These are phyloP conservation scores for Syzygium malaccense DNA, from an alignment of 441 rosid genomes.

Conservation along the genomic window DNA sequence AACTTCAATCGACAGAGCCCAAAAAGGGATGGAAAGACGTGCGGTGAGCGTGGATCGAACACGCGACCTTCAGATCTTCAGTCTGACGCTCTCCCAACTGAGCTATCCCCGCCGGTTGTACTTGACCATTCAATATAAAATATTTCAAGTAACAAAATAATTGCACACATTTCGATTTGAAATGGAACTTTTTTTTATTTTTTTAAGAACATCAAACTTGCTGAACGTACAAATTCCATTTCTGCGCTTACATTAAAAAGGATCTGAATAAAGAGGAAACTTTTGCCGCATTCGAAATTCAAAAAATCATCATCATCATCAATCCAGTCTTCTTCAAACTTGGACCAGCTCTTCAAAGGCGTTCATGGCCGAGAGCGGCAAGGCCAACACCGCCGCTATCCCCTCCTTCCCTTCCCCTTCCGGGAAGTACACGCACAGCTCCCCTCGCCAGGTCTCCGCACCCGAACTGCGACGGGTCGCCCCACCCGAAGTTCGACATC, in stretches of 20 bases:
- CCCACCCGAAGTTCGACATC: conserved; percentile 14
- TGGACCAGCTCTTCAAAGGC: background rate
- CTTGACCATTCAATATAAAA: no score
- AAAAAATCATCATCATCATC: background rate
- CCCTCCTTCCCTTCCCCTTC: background rate
- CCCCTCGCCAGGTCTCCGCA: background rate
- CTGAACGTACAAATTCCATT: background rate
- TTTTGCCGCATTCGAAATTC: background rate
- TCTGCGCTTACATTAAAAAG: background rate
- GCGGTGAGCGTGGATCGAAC: conserved; percentile 51
- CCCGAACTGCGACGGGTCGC: conserved; percentile 12
- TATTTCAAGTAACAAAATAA: no score
- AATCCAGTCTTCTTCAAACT: background rate
- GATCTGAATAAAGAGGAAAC: background rate
- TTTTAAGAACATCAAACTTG: background rate
- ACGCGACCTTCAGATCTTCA: conserved; percentile 46
- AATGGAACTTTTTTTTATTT: background rate
- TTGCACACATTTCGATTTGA: background rate
- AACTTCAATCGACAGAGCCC: background rate
- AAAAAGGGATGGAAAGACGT: rapidly evolving
- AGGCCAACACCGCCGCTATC: background rate
- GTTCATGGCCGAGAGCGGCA: conserved; percentile 12
- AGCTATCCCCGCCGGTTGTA: background rate
- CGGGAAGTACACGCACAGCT: background rate
- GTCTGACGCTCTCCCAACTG: conserved; percentile 84